Evolutionary conservation across 2,329 filamentous ascomycete species (phyloP), one percentile per base, ranked within the genome.

Genomic region (Arthrinium phaeospermum): DNA sequence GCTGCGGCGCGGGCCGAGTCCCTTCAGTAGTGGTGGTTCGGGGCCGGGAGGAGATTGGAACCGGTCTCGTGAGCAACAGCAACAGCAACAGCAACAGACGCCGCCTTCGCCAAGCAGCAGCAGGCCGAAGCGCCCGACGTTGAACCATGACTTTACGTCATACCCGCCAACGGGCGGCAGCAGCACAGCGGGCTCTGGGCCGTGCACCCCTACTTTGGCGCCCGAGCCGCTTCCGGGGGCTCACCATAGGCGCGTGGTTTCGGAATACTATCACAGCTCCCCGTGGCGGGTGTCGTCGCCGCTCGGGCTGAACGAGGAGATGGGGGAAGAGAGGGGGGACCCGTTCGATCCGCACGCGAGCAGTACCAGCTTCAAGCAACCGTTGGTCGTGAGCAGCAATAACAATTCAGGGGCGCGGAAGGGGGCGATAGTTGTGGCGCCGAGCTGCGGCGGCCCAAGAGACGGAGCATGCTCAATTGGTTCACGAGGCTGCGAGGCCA

Each of bases 401-500:
- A 30, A 37, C 37, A 16, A 19, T 30, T 30, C 22, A 37, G 7
- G 22, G 57, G 34, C 22, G 30, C 4, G 4, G 30, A 73, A 47
- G 24, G 67, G 4, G 74, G 74, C 53, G 76, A 77, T 19, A 76
- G 75, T 4, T n/a, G 46, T 13, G 30, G 57, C 22, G 19, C 53
- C 6, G 53, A 61, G 53, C 30, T 61, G 45, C 45, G 45, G 45
- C 34, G 22, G 8, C 57, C 57, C 10, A 22, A 22, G 53, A 80
- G 79, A 78, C 81, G 76, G 72, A 79, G 72, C 71, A 75, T 82
- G 73, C 69, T 78, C 61, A 76, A 77, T 30, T 82, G 81, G 81
- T 75, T 82, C 70, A 79, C 77, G 30, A 79, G 76, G 70, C 71
- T 81, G 14, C 78, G 78, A 37, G 78, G 76, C 74, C 80, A 78